Evolutionary conservation across 2,329 filamentous ascomycete genomes (phyloP).

Genomic region (Stagonosporopsis tanaceti): DNA sequence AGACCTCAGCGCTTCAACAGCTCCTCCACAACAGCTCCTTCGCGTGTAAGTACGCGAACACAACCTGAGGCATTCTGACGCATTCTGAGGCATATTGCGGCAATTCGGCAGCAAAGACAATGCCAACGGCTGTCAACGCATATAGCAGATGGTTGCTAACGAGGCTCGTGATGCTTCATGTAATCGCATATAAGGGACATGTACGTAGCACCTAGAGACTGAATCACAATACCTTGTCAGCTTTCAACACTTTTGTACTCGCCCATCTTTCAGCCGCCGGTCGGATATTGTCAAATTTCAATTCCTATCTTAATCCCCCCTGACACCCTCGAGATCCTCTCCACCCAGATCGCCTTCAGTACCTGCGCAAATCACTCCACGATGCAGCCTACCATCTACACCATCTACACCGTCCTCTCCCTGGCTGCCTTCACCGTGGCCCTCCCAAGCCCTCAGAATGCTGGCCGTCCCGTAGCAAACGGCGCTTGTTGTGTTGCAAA

Average conservation of each 20-base stretch:
- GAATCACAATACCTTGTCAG: not conserved
- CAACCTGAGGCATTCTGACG: conserved; percentile 13
- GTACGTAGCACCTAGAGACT: not conserved
- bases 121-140: not conserved
- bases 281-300: not conserved
- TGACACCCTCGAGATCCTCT: too few species aligned
- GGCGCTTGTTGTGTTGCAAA: conserved; percentile 38
- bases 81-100: conserved; percentile 6
- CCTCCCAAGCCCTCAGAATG: conserved; percentile 32
- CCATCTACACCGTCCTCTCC: conserved; percentile 28
- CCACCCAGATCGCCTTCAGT: not conserved
- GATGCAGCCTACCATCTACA: conserved; percentile 39
- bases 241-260: not conserved
- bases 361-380: not conserved
- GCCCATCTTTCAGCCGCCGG: not conserved
- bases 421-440: conserved; percentile 32
- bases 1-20: not conserved
- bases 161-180: not conserved
- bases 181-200: not conserved
- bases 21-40: not conserved
- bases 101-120: not conserved
- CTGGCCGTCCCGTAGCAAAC: conserved; percentile 33
- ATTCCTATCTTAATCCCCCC: not conserved
- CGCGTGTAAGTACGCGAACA: conserved; percentile 3
- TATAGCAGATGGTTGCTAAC: not conserved